These are phyloP conservation scores for Fusarium praegraminearum DNA, from an alignment of 2,329 filamentous ascomycete genomes.

Conservation along the genomic window DNA sequence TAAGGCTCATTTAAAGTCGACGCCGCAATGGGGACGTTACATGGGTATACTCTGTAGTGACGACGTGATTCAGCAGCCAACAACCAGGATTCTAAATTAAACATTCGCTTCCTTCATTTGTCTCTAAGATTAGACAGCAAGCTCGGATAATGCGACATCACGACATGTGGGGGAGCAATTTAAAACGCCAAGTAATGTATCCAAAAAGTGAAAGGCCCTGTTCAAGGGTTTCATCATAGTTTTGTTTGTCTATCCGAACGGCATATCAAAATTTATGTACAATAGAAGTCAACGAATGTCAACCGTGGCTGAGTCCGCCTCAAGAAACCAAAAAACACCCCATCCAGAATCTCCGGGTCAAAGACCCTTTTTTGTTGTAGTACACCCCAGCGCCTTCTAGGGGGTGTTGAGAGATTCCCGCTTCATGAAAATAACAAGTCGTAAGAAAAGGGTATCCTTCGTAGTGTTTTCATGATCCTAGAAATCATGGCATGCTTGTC, in stretches of 20 bases:
- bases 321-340: slow-evolving; percentile 43
- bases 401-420: slow-evolving; percentile 38
- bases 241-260: slow-evolving; percentile 37
- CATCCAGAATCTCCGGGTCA: slow-evolving; percentile 40
- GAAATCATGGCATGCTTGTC: slow-evolving; percentile 17
- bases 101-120: slow-evolving; percentile 20
- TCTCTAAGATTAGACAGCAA: slow-evolving; percentile 16
- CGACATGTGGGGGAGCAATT: not conserved
- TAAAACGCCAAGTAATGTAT: slow-evolving; percentile 1
- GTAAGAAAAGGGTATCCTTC: slow-evolving; percentile 36
- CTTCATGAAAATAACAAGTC: slow-evolving; percentile 44
- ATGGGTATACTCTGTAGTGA: not conserved
- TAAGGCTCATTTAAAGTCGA: slow-evolving; percentile 23
- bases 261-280: slow-evolving; percentile 39
- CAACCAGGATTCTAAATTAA: slow-evolving; percentile 19
- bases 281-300: slow-evolving; percentile 41
- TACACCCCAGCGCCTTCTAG: slow-evolving; percentile 36
- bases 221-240: slow-evolving; percentile 20
- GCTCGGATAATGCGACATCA: slow-evolving; percentile 26
- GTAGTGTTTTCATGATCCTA: slow-evolving; percentile 21
- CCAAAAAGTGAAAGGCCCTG: slow-evolving; percentile 15
- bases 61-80: slow-evolving; percentile 2
- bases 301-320: slow-evolving; percentile 39
- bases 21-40: not conserved
- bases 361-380: slow-evolving; percentile 21